phyloP scores from a whole-genome alignment of 345 rosid genomes.

The Excoecaria agallocha region DNA sequence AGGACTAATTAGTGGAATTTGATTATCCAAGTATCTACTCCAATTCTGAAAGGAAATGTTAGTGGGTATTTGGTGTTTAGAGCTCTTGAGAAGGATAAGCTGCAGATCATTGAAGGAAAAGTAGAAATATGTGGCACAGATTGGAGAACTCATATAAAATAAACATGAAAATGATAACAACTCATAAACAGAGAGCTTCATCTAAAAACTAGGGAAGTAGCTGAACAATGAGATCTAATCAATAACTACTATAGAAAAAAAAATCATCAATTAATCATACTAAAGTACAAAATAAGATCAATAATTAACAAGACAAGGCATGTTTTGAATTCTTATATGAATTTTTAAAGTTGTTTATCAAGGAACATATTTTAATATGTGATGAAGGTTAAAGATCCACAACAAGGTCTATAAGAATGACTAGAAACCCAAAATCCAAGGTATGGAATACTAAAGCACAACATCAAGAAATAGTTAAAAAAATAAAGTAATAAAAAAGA shows the following conservation, averaged over 20 bases:
- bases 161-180: no score
- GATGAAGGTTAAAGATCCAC: background rate
- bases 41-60: slow-evolving; percentile 38
- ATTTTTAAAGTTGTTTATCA: background rate
- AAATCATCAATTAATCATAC: background rate
- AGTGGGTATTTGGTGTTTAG: slow-evolving; percentile 33
- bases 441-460: no score
- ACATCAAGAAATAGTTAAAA: no score
- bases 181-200: no score
- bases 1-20: background rate
- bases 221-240: background rate
- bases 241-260: background rate
- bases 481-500: no score
- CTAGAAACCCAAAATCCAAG: background rate
- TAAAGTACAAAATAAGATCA: background rate
- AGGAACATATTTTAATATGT: background rate
- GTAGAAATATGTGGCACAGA: slow-evolving; percentile 34
- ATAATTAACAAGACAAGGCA: background rate
- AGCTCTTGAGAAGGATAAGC: slow-evolving; percentile 36
- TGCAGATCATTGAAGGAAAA: slow-evolving; percentile 39
- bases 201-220: background rate
- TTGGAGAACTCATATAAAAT: slow-evolving; percentile 38
- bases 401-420: background rate
- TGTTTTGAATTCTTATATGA: background rate
- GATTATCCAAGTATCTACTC: slow-evolving; percentile 6